Base-by-base conservation (phyloP, 1,284 basidiomycete genomes). In the Phellinidium pouzarii region DNA sequence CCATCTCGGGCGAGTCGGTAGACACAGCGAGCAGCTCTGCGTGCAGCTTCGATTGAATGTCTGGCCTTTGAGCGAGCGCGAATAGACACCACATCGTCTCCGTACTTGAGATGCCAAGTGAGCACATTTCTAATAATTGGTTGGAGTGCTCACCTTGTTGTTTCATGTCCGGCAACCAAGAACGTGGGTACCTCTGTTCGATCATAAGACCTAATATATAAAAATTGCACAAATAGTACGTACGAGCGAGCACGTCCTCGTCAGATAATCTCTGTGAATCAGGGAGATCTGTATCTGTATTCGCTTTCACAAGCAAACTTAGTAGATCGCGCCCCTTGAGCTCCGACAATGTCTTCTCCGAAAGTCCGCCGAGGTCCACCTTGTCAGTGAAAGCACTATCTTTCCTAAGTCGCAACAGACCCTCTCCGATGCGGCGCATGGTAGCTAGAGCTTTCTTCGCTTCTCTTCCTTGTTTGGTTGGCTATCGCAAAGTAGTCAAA, bases 181-280 rank as follows among this genome's bases (percentile, higher is more conserved):
- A 78, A 74, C 0, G 74, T 78, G 1, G 72, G 72, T 52, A 79
- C 73, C 64, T 79, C 54, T 52, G 51, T 17, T 37, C 7, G 11
- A 52, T 14, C 31, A 14, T 8, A 29, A 23, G 9, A 27, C 34
- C n/a, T 12, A 29, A 3, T 3, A 20, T 1, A 26, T 44, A 40
- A 3, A 23, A 22, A 7, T 20, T n/a, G n/a, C n/a, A 25, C 9
- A 12, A 12, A 29, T 7, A 37, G 1, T 63, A 75, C 65, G 71
- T 70, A 71, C 80, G 78, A 12, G 76, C 75, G n/a, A 77, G 59
- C 1, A 82, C 73, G 56, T 84, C 80, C 6, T 73, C 71, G 56
- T 82, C 78, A 5, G 72, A 68, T 59, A 82, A 64, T 29, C 67
- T 64, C 59, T 80, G 74, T 4, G 65, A 67, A 2, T 68, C 65